Conservation (phyloP, 2,329 filamentous ascomycete genomes). For the Exophiala sideris region DNA sequence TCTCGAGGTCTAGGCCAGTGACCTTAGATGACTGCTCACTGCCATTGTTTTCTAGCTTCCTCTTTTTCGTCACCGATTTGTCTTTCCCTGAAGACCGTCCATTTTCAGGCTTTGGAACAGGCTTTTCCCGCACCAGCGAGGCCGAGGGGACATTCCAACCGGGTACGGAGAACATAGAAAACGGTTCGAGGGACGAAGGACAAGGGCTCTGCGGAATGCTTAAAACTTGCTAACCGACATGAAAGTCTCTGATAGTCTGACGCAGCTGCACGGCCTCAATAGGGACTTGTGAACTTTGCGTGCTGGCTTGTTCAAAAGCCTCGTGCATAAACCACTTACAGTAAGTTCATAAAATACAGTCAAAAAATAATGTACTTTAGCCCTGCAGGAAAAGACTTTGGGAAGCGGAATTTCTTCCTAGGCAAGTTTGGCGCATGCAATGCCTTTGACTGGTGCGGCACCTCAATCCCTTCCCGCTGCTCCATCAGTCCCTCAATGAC, state of each 20-base stretch:
- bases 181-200: not conserved
- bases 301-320: not conserved
- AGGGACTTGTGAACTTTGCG: not conserved
- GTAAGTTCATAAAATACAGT: not conserved
- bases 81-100: constrained; percentile 1
- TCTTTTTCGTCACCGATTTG: constrained; percentile 45
- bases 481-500: too few relatives aligned
- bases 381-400: not conserved
- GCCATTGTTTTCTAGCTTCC: constrained; percentile 40
- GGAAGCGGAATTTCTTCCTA: not conserved
- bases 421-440: too few relatives aligned
- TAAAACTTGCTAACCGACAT: constrained; percentile 10
- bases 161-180: constrained; percentile 77
- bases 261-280: not conserved
- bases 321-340: not conserved
- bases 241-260: constrained; percentile 12
- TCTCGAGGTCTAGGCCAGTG: constrained; percentile 67
- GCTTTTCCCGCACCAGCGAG: constrained; percentile 29
- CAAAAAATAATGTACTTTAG: constrained; percentile 1
- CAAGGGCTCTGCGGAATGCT: constrained; percentile 2
- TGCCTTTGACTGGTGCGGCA: too few relatives aligned
- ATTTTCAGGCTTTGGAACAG: constrained; percentile 31
- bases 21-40: constrained; percentile 40
- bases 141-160: constrained; percentile 74
- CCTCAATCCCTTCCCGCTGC: too few relatives aligned